Conservation (phyloP, 2,329 filamentous ascomycete genomes). For the Alternaria triticina region DNA sequence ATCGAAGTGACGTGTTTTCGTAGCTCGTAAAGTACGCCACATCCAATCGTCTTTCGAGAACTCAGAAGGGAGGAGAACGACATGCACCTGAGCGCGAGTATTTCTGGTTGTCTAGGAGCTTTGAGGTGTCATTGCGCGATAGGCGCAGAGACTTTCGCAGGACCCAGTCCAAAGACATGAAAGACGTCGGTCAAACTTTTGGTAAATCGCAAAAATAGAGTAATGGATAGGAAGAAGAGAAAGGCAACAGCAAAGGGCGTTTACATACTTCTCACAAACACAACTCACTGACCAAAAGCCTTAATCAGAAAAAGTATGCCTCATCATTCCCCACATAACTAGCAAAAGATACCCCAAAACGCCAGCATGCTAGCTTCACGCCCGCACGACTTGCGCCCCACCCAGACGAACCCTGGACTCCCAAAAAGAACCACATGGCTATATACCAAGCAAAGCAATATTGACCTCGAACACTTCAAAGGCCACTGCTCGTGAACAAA, state of each 20-base stretch:
- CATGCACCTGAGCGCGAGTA: fast-evolving
- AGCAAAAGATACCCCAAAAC: not conserved
- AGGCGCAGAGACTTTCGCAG: too few species aligned
- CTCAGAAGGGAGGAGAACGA: not conserved
- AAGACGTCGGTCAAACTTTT: too few species aligned
- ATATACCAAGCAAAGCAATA: constrained; percentile 5
- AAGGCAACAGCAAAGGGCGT: not conserved
- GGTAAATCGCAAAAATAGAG: not conserved
- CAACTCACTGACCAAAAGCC: too few species aligned
- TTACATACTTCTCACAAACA: not conserved
- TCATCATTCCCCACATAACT: not conserved
- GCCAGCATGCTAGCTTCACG: not conserved
- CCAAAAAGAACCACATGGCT: too few species aligned
- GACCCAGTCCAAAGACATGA: too few species aligned
- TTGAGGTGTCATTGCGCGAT: fast-evolving
- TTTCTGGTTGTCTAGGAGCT: not conserved
- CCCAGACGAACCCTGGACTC: not conserved
- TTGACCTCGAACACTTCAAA: constrained; percentile 28
- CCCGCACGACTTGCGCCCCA: not conserved
- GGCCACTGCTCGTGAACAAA: constrained; percentile 7
- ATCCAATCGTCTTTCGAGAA: too few species aligned
- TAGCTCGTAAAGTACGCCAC: not conserved
- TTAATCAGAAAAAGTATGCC: not conserved
- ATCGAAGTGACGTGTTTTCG: not conserved
- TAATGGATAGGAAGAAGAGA: not conserved